A percentile compares a stretch with the other conserved stretches of the same genome.
Conservation (phyloP, 2,329 filamentous ascomycete genomes). For the Zymoseptoria ardabiliae region DNA sequence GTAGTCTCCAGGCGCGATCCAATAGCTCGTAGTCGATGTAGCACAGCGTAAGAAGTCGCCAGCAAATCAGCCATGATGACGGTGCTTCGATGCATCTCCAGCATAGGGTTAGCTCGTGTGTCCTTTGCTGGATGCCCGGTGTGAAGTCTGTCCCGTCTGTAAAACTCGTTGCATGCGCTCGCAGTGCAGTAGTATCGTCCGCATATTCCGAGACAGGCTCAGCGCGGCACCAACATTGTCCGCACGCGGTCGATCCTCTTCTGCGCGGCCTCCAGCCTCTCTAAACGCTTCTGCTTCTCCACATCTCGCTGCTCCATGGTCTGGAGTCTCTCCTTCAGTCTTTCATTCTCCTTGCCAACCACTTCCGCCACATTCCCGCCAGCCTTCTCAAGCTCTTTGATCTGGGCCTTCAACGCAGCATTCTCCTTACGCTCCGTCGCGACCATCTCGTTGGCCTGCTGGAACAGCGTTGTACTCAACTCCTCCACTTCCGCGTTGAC, state of each 20-base stretch:
- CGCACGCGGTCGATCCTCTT: conserved; percentile 64
- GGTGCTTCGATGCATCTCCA: background rate
- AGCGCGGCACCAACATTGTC: conserved; percentile 45
- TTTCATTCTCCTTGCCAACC: conserved; percentile 56
- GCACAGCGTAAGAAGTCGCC: background rate
- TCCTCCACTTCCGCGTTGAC: conserved; percentile 72
- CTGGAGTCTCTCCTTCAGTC: conserved; percentile 62
- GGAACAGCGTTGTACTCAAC: conserved; percentile 65
- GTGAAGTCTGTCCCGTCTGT: background rate
- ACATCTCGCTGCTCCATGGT: conserved; percentile 61
- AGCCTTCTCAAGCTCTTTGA: conserved; percentile 61
- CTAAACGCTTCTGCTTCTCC: conserved; percentile 62
- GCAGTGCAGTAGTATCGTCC: background rate
- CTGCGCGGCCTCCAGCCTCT: conserved; percentile 64
- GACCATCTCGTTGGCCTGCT: conserved; percentile 84
- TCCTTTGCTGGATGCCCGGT: background rate
- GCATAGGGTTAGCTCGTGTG: background rate
- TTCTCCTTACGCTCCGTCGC: conserved; percentile 65
- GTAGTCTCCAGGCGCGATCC: background rate
- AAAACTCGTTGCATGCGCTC: background rate
- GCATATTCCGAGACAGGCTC: conserved; percentile 8
- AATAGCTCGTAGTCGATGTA: background rate
- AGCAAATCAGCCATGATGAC: background rate
- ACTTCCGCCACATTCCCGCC: conserved; percentile 56
- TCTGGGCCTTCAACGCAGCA: conserved; percentile 62